phyloP scores from a whole-genome alignment of 441 rosid genomes.

The Biscutella laevigata region DNA sequence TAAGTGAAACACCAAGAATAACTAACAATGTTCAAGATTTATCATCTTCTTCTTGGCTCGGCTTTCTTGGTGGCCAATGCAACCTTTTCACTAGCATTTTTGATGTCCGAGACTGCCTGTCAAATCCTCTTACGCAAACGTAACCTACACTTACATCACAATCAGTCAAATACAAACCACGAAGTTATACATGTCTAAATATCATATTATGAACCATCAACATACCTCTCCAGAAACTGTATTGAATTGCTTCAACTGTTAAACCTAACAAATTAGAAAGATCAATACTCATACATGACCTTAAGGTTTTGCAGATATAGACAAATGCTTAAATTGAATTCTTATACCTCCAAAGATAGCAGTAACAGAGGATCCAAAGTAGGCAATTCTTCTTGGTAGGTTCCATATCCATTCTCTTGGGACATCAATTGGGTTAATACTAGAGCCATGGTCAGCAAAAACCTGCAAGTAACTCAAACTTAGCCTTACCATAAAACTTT shows the following conservation, averaged over 20 bases:
- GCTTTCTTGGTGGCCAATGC: slow-evolving; percentile 35
- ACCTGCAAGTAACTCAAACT: slow-evolving; percentile 28
- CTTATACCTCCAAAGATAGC: slow-evolving; percentile 39
- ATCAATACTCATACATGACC: background rate
- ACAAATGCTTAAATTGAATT: background rate
- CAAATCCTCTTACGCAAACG: slow-evolving; percentile 51
- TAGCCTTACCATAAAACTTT: background rate
- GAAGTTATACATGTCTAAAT: no score
- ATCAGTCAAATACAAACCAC: background rate
- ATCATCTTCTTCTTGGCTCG: background rate
- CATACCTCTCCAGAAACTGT: slow-evolving; percentile 47
- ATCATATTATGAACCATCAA: no score
- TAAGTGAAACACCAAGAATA: no score
- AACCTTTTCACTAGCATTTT: slow-evolving; percentile 34
- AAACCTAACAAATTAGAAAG: slow-evolving; percentile 30
- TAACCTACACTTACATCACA: slow-evolving; percentile 32
- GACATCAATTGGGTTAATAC: slow-evolving; percentile 37
- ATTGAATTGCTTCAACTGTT: slow-evolving; percentile 35
- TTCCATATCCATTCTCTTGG: slow-evolving; percentile 36
- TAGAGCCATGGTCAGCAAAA: slow-evolving; percentile 50
- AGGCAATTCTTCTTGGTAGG: slow-evolving; percentile 31
- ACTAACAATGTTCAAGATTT: no score
- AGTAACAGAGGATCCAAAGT: slow-evolving; percentile 45
- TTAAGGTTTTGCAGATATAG: background rate
- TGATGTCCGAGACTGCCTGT: slow-evolving; percentile 31